phyloP scores from a whole-genome alignment of 1,284 basidiomycete species.

The Cryptococcus hybrid region DNA sequence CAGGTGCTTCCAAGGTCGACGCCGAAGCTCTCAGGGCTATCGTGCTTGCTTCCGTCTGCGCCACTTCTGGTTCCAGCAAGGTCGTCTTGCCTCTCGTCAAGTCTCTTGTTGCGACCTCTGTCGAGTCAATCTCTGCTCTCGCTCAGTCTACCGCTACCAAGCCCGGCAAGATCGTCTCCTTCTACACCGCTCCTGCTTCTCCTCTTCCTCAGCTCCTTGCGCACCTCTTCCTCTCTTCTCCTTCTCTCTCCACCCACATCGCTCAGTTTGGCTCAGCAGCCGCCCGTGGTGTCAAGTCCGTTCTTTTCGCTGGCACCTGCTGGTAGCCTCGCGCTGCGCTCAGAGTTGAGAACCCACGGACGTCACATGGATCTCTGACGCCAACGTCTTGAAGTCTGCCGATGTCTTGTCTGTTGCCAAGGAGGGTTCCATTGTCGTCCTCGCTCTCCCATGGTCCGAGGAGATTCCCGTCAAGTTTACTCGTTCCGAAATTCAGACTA shows the following conservation, averaged over 20 bases:
- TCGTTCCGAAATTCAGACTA: slow-evolving; percentile 40
- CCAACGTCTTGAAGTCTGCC: slow-evolving; percentile 46
- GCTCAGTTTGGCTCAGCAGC: slow-evolving; percentile 45
- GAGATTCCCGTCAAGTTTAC: slow-evolving; percentile 47
- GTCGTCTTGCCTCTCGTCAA: slow-evolving; percentile 43
- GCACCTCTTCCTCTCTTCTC: slow-evolving; percentile 50
- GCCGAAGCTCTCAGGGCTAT: slow-evolving; percentile 41
- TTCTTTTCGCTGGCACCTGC: slow-evolving; percentile 41
- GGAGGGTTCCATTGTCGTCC: slow-evolving; percentile 43
- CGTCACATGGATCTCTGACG: slow-evolving; percentile 50
- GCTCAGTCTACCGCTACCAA: slow-evolving; percentile 20
- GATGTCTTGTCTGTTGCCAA: slow-evolving; percentile 43
- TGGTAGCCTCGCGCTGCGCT: slow-evolving; percentile 17
- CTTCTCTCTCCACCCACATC: slow-evolving; percentile 41
- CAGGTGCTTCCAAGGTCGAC: slow-evolving; percentile 36
- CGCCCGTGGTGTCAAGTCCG: slow-evolving; percentile 48
- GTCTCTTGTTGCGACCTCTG: slow-evolving; percentile 28
- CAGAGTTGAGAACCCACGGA: slow-evolving; percentile 26
- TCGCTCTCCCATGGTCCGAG: slow-evolving; percentile 50
- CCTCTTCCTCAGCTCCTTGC: slow-evolving; percentile 47
- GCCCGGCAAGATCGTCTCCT: slow-evolving; percentile 48
- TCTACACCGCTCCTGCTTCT: slow-evolving; percentile 47
- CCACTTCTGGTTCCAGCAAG: slow-evolving; percentile 40
- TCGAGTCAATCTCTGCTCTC: slow-evolving; percentile 8
- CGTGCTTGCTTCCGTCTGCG: slow-evolving; percentile 42